Base-by-base conservation (phyloP, 1,284 basidiomycete genomes). In the Pholiota adiposa region DNA sequence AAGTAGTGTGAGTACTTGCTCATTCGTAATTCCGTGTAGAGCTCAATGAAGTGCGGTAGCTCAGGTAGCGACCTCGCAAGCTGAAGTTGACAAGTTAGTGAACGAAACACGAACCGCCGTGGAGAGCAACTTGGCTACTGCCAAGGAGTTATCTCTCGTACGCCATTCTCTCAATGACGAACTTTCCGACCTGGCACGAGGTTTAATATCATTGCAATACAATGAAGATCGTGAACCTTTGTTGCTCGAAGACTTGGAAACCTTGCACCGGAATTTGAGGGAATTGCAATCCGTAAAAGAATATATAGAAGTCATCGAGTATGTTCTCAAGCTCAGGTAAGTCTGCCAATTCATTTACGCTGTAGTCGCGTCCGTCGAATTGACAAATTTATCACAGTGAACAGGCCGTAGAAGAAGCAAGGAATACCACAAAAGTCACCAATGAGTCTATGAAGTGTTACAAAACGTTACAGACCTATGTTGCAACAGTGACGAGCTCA, bases 231-330 rank as follows among this genome's bases (percentile, higher is more conserved):
- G 71, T 33, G 71, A 77, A 41, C 77, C 86, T 1, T 91, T 89
- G 0, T 75, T 94, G 11, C 77, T 96, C n/a, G 92, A 96, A 73
- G 88, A 88, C 40, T 79, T 95, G 61, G 92, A 96, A 69, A 83
- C 81, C 0, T 74, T 92, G 58, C 90, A 93, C 70, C 79, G 84
- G 56, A 84, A 83, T 68, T 70, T 96, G 65, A 88, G 85, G 69
- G 89, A 92, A 68, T 79, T 96, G 31, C 81, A 90, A 67, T 85
- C 84, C 54, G 86, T 94, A 8, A 86, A 87, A 67, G 81, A 83
- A 21, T 97, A 96, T 74, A 85, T 93, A 5, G 83, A 84, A 51
- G 79, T 94, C 4, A 77, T 96, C 33, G 84, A 93, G 65, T 84
- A 82, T 67, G 86, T 87, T 6, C 76, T 96, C 62, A 75, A 79